These are phyloP conservation scores for Ascosphaera pollenicola DNA, from an alignment of 2,329 filamentous ascomycete species.

Conservation along the genomic window DNA sequence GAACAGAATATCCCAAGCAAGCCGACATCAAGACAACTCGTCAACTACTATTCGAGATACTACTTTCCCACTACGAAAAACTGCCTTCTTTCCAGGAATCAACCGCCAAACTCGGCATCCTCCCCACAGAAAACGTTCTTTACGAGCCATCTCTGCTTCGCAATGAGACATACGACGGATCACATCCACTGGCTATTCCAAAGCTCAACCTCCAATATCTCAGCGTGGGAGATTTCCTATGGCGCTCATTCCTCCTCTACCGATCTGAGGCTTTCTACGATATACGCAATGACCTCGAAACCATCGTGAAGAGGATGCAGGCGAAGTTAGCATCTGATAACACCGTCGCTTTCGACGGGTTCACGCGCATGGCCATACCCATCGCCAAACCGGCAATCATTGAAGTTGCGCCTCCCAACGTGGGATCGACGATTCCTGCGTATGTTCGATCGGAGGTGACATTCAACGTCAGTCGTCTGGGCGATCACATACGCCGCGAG, in stretches of 20 bases:
- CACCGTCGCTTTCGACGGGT: conserved; percentile 53
- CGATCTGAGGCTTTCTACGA: conserved; percentile 83
- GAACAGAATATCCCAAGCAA: conserved; percentile 59
- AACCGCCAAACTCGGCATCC: conserved; percentile 44
- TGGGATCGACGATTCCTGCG: conserved; percentile 67
- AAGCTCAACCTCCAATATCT: conserved; percentile 94
- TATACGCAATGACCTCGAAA: conserved; percentile 76
- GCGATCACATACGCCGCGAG: conserved; percentile 53
- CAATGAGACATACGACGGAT: conserved; percentile 73
- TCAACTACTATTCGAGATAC: conserved; percentile 34
- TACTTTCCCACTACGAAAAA: conserved; percentile 55
- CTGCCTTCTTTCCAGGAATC: conserved; percentile 64
- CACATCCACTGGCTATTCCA: conserved; percentile 66
- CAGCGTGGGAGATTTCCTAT: conserved; percentile 89
- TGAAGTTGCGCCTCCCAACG: conserved; percentile 60
- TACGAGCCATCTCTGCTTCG: conserved; percentile 61
- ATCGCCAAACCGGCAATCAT: conserved; percentile 71
- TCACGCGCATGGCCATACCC: conserved; percentile 77
- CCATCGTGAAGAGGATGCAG: conserved; percentile 54
- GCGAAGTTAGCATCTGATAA: conserved; percentile 43
- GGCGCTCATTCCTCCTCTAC: conserved; percentile 76
- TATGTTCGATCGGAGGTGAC: conserved; percentile 68
- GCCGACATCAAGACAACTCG: conserved; percentile 41
- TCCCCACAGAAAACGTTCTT: conserved; percentile 64
- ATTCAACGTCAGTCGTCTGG: conserved; percentile 61